Evolutionary conservation across 140 eudicot genomes (phyloP).

Genomic region (Artemisia princeps): DNA sequence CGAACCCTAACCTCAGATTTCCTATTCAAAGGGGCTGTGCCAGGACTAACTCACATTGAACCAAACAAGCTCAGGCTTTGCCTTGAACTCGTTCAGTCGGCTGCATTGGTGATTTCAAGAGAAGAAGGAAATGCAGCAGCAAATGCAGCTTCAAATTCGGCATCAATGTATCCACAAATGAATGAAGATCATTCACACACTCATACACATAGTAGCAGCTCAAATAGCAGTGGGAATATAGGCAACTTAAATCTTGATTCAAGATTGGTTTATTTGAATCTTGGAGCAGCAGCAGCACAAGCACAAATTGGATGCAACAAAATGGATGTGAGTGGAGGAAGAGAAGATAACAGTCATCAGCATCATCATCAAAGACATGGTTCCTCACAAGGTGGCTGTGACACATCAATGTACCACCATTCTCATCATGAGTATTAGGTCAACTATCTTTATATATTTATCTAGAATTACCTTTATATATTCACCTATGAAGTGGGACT

Average conservation of each 20-base stretch:
- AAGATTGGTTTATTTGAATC: slow-evolving; percentile 70
- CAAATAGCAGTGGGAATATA: slow-evolving; percentile 33
- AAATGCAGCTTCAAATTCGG: slow-evolving; percentile 30
- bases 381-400: slow-evolving; percentile 44
- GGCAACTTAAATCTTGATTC: slow-evolving; percentile 49
- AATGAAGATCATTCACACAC: slow-evolving; percentile 37
- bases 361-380: slow-evolving; percentile 46
- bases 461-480: slow-evolving; percentile 27
- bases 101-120: slow-evolving; percentile 82
- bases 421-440: slow-evolving; percentile 58
- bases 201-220: slow-evolving; percentile 38
- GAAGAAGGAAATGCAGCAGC: slow-evolving; percentile 55
- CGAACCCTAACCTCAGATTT: slow-evolving; percentile 92
- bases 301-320: slow-evolving; percentile 47
- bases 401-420: slow-evolving; percentile 66
- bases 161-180: slow-evolving; percentile 44
- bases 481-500: slow-evolving; percentile 30
- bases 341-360: slow-evolving; percentile 39
- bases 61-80: slow-evolving; percentile 94
- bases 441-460: slow-evolving; percentile 30
- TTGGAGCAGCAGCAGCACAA: slow-evolving; percentile 64
- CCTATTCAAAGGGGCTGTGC: slow-evolving; percentile 80
- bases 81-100: slow-evolving; percentile 86
- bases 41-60: slow-evolving; percentile 74
- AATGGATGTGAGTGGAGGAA: slow-evolving; percentile 44